These are phyloP conservation scores for Cornus kousa DNA, from an alignment of 148 eudicot species.

Conservation along the genomic window DNA sequence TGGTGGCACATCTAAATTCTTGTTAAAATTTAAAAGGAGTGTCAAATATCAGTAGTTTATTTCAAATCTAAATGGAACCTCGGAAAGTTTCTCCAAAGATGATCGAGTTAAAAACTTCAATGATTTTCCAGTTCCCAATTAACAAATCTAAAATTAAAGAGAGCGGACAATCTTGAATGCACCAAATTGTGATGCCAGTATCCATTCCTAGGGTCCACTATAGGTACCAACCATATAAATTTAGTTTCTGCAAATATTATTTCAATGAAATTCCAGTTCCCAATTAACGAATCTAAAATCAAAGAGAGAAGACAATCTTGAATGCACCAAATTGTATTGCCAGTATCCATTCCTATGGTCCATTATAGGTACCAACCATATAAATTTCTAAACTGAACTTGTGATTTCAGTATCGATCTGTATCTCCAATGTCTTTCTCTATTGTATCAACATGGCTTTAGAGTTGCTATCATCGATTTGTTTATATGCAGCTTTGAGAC, in stretches of 20 bases:
- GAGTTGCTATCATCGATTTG: conserved; percentile 1
- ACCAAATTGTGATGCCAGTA: background rate
- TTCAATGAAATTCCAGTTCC: background rate
- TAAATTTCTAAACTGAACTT: background rate
- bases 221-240: background rate
- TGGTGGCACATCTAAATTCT: background rate
- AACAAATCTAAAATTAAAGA: background rate
- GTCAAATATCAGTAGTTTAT: background rate
- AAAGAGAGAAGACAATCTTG: background rate
- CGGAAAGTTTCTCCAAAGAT: background rate
- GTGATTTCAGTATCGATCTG: background rate
- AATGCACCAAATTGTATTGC: background rate
- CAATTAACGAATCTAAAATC: background rate
- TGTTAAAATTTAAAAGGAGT: background rate
- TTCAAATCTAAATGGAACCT: background rate
- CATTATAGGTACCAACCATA: background rate
- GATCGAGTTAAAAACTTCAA: background rate
- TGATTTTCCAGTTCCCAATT: background rate
- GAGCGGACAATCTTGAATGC: background rate
- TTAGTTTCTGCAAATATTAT: background rate
- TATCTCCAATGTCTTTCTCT: conserved; percentile 2
- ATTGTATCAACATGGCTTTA: background rate
- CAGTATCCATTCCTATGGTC: background rate
- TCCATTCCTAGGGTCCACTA: background rate
- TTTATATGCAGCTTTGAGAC: conserved; percentile 61